Percentiles rank a stretch among this genome's conserved stretches.
Conservation (phyloP, 1,284 basidiomycete genomes). For the Waitea zeae region DNA sequence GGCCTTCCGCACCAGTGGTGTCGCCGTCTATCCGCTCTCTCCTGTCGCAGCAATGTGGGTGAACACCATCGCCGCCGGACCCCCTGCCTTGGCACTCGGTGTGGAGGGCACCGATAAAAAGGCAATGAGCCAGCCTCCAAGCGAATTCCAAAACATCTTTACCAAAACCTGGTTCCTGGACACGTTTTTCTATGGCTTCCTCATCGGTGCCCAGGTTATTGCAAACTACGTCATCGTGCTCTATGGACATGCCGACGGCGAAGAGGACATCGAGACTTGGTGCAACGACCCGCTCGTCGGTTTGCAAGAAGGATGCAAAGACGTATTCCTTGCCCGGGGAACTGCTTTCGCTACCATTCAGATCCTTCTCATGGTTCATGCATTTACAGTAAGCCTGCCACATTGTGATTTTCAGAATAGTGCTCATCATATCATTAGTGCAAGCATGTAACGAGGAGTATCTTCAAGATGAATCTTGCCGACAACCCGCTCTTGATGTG, state of each 20-base stretch:
- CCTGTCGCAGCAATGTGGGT: too few relatives aligned
- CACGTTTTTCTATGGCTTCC: conserved; percentile 41
- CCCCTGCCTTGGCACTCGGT: conserved; percentile 40
- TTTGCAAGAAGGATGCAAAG: conserved; percentile 16
- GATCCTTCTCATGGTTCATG: too few relatives aligned
- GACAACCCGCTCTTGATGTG: too few relatives aligned
- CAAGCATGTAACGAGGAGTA: too few relatives aligned
- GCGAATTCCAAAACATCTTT: conserved; percentile 31
- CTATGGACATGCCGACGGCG: conserved; percentile 28
- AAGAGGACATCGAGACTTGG: conserved; percentile 24
- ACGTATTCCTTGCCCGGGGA: conserved; percentile 35
- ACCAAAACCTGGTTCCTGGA: conserved; percentile 32
- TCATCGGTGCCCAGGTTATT: conserved; percentile 40
- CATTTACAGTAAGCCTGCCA: too few relatives aligned
- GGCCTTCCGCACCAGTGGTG: conserved; percentile 29
- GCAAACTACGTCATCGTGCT: conserved; percentile 35
- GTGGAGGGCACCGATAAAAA: conserved; percentile 37
- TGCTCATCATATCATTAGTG: too few relatives aligned
- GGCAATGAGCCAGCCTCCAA: conserved; percentile 39
- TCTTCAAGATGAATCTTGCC: too few relatives aligned
- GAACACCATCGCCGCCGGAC: too few relatives aligned
- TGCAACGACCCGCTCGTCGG: conserved; percentile 39
- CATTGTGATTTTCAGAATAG: too few relatives aligned
- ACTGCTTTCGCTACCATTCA: conserved; percentile 35
- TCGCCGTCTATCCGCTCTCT: too few relatives aligned